Conservation (phyloP, 2,329 filamentous ascomycete species). For the Aurifilum marmelostoma region DNA sequence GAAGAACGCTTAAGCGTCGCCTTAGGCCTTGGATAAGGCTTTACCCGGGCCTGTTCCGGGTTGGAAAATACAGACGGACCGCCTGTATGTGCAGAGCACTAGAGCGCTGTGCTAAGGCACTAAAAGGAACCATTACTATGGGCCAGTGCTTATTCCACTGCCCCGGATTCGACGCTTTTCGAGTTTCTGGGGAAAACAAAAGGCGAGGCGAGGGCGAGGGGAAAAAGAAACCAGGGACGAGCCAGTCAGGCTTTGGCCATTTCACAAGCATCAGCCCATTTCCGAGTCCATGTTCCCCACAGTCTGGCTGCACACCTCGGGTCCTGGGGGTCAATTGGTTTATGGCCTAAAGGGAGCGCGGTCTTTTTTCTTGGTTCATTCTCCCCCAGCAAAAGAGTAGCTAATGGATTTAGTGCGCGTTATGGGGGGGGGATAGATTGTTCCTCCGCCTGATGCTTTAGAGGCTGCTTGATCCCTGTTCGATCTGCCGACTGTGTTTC, state of each 20-base stretch:
- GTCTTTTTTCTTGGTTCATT: too few species aligned
- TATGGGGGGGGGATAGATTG: constrained; percentile 12
- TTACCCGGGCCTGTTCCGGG: background rate
- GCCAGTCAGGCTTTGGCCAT: constrained; percentile 4
- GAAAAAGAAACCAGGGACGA: background rate
- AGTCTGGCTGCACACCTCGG: background rate
- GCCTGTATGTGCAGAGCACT: background rate
- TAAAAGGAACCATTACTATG: background rate
- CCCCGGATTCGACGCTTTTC: constrained; percentile 1
- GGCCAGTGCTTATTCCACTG: background rate
- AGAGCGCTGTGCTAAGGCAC: background rate
- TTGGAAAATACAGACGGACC: background rate
- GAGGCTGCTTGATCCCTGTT: background rate
- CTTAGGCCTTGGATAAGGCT: background rate
- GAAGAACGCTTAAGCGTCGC: background rate
- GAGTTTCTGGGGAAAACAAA: constrained; percentile 12
- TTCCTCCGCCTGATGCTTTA: constrained; percentile 1
- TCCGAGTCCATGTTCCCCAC: background rate
- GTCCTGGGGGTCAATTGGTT: background rate
- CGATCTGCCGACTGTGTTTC: constrained; percentile 12
- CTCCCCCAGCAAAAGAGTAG: background rate
- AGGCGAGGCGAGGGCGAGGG: background rate
- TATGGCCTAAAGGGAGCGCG: too few species aligned
- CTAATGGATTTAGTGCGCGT: constrained; percentile 2
- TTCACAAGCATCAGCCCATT: constrained; percentile 5